Evolutionary conservation across 2,329 filamentous ascomycete genomes (phyloP).

Genomic region (Huntiella moniliformis): DNA sequence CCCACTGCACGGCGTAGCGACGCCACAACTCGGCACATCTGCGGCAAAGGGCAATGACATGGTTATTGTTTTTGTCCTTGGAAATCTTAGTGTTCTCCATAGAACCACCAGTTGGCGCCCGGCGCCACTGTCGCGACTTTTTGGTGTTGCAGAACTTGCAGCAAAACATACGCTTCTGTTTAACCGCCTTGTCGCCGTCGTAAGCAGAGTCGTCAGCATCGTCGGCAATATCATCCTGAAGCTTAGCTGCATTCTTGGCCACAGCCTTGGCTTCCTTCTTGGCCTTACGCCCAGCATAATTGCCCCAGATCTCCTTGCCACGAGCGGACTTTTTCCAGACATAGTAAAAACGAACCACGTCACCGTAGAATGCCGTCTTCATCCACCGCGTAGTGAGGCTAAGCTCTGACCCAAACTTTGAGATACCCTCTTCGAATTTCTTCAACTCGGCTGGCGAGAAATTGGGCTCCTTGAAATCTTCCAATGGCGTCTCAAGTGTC

Average conservation of each 20-base stretch:
- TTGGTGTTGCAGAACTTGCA: constrained; percentile 85
- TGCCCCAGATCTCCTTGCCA: constrained; percentile 78
- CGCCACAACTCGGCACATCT: constrained; percentile 89
- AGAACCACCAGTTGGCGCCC: constrained; percentile 54
- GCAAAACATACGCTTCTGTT: constrained; percentile 65
- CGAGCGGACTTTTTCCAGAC: constrained; percentile 90
- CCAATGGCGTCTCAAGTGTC: constrained; percentile 47
- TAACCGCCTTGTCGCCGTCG: constrained; percentile 64
- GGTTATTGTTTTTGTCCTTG: constrained; percentile 60
- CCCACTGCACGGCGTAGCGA: constrained; percentile 89
- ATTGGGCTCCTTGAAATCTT: constrained; percentile 68
- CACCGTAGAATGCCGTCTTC: constrained; percentile 52
- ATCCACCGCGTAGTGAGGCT: constrained; percentile 68
- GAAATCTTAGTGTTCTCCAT: constrained; percentile 41
- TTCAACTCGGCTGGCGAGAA: constrained; percentile 62
- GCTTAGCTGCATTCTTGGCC: constrained; percentile 51
- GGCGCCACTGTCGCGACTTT: constrained; percentile 72
- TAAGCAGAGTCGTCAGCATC: constrained; percentile 91
- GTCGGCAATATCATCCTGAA: constrained; percentile 84
- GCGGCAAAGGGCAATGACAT: constrained; percentile 68
- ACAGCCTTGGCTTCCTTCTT: constrained; percentile 69
- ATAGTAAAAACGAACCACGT: constrained; percentile 87
- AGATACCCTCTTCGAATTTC: constrained; percentile 79
- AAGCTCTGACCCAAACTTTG: constrained; percentile 81
- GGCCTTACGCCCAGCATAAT: constrained; percentile 68